Conservation (phyloP, 2,329 filamentous ascomycete genomes). For the Coniochaeta ligniaria region DNA sequence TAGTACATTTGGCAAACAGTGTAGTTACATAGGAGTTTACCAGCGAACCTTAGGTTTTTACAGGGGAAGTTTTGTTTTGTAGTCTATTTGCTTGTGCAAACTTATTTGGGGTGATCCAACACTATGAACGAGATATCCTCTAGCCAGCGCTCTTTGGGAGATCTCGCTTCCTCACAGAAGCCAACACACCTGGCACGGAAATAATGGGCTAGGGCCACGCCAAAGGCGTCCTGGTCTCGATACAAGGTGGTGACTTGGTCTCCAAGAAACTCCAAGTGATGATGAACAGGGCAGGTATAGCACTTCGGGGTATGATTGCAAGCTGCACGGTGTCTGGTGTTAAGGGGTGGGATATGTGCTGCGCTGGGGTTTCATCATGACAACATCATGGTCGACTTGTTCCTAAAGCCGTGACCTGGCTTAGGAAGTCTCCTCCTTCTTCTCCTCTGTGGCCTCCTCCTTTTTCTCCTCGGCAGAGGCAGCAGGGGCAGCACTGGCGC, state of each 20-base stretch:
- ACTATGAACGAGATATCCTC: background rate
- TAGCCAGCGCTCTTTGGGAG: background rate
- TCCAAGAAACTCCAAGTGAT: background rate
- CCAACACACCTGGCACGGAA: background rate
- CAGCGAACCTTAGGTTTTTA: background rate
- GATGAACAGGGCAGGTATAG: background rate
- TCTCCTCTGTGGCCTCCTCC: constrained; percentile 14
- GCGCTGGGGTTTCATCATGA: background rate
- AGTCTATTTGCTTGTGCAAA: constrained; percentile 1
- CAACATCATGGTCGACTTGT: background rate
- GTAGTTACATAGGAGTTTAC: background rate
- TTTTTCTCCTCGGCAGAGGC: constrained; percentile 19
- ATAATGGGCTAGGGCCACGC: background rate
- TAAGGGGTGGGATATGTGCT: background rate
- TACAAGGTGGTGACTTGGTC: background rate
- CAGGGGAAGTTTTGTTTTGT: background rate
- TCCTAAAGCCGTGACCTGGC: background rate
- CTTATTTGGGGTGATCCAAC: background rate
- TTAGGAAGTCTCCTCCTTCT: constrained; percentile 15
- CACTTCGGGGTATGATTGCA: background rate
- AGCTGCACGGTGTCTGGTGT: background rate
- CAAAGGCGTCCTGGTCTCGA: background rate
- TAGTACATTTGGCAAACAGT: background rate
- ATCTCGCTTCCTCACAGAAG: background rate
- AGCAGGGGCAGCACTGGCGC: constrained; percentile 23